These are phyloP conservation scores for Termitomyces sp. DNA, from an alignment of 768 basidiomycete genomes.

Conservation along the genomic window DNA sequence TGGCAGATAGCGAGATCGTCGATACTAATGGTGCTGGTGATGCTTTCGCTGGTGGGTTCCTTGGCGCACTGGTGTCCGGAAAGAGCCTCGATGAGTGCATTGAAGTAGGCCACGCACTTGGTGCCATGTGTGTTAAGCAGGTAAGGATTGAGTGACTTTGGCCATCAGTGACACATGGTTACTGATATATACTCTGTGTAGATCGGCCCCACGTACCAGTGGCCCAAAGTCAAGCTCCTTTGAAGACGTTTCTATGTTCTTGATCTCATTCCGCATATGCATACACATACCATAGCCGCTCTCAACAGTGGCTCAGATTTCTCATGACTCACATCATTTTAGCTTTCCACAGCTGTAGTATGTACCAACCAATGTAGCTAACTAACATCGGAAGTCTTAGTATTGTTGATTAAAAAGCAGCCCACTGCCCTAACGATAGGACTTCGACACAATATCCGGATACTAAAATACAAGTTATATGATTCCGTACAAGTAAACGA, in stretches of 20 bases:
- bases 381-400: not conserved
- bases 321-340: slow-evolving; percentile 3
- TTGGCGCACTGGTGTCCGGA: slow-evolving; percentile 78
- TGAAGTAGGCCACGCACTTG: slow-evolving; percentile 83
- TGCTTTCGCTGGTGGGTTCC: slow-evolving; percentile 94
- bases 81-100: slow-evolving; percentile 75
- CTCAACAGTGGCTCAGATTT: slow-evolving; percentile 20
- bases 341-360: slow-evolving; percentile 18
- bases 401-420: not conserved
- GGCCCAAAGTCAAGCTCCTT: slow-evolving; percentile 8
- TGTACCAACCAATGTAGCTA: slow-evolving; percentile 8
- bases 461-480: slow-evolving; percentile 12
- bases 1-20: slow-evolving; percentile 65
- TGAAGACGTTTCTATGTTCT: not conserved
- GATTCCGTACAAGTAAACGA: slow-evolving; percentile 11
- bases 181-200: not conserved
- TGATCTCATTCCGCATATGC: not conserved
- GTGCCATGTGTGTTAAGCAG: slow-evolving; percentile 79
- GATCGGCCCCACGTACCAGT: slow-evolving; percentile 8
- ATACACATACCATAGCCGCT: slow-evolving; percentile 17
- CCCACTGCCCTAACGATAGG: not conserved
- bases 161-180: not conserved
- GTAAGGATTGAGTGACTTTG: slow-evolving; percentile 28
- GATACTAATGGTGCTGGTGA: slow-evolving; percentile 99
- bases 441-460: not conserved